phyloP scores from a whole-genome alignment of 805 yeast species.

The Myxozyma monticola region DNA sequence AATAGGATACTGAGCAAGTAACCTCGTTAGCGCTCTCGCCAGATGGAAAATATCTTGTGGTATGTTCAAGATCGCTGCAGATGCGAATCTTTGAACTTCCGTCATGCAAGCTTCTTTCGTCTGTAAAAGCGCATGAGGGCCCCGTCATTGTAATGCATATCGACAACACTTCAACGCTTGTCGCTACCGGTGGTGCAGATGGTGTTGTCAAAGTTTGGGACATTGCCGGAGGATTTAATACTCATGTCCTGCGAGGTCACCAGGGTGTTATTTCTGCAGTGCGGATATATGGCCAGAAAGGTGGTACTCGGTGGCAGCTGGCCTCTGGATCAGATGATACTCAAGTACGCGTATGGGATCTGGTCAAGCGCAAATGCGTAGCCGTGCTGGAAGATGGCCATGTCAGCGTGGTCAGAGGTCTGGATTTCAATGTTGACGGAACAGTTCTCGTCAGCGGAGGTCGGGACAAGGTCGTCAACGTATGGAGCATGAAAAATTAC shows the following conservation, averaged over 20 bases:
- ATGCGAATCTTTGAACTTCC: slow-evolving; percentile 59
- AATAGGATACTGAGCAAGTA: slow-evolving; percentile 65
- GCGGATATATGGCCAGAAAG: slow-evolving; percentile 69
- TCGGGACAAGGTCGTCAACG: slow-evolving; percentile 73
- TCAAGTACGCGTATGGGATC: slow-evolving; percentile 60
- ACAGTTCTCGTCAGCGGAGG: slow-evolving; percentile 74
- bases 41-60: slow-evolving; percentile 67
- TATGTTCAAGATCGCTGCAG: slow-evolving; percentile 81
- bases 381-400: slow-evolving; percentile 57
- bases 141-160: slow-evolving; percentile 78
- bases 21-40: slow-evolving; percentile 77
- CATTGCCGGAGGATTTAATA: slow-evolving; percentile 78
- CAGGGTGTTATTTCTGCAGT: slow-evolving; percentile 83
- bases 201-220: slow-evolving; percentile 93
- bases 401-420: slow-evolving; percentile 79
- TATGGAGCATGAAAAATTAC: slow-evolving; percentile 56
- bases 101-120: slow-evolving; percentile 34
- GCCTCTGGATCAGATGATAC: slow-evolving; percentile 70
- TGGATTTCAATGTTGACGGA: slow-evolving; percentile 61
- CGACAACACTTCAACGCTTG: slow-evolving; percentile 78
- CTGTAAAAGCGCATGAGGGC: slow-evolving; percentile 52
- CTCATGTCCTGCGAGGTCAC: slow-evolving; percentile 92
- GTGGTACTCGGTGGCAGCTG: slow-evolving; percentile 65
- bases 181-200: slow-evolving; percentile 94
- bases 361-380: slow-evolving; percentile 67